Conservation (phyloP, 2,329 filamentous ascomycete species). For the Botrytis paeoniae region DNA sequence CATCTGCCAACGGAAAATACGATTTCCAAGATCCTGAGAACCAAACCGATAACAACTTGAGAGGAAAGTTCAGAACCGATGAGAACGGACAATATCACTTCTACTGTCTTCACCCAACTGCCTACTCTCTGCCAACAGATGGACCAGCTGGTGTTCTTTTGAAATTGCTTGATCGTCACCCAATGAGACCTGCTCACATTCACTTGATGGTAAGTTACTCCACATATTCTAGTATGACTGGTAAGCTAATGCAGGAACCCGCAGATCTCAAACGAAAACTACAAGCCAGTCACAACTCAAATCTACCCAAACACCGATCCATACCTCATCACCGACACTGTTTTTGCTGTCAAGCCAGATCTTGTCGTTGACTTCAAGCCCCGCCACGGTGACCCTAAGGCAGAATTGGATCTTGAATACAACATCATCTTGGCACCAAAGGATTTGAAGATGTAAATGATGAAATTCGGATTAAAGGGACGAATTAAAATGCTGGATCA, state of each 20-base stretch:
- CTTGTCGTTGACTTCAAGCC: conserved; percentile 45
- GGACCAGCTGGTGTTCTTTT: conserved; percentile 55
- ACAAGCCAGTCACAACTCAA: conserved; percentile 70
- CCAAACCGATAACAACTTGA: conserved; percentile 56
- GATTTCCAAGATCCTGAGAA: conserved; percentile 63
- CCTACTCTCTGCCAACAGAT: conserved; percentile 42
- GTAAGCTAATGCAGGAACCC: conserved; percentile 14
- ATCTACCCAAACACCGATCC: conserved; percentile 68
- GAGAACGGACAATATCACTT: conserved; percentile 53
- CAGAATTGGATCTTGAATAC: conserved; percentile 39
- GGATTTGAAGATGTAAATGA: background rate
- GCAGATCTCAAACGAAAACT: conserved; percentile 53
- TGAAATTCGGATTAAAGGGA: background rate
- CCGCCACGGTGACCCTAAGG: conserved; percentile 37
- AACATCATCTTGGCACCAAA: conserved; percentile 34
- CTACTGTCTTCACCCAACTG: conserved; percentile 48
- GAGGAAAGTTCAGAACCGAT: conserved; percentile 59
- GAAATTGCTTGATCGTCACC: conserved; percentile 52
- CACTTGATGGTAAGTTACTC: conserved; percentile 48
- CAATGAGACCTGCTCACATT: conserved; percentile 57
- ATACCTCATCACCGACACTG: conserved; percentile 54
- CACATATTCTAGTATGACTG: background rate
- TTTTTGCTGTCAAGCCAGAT: conserved; percentile 54
- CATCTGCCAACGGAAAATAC: conserved; percentile 54
- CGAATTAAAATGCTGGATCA: conserved; percentile 1